These are phyloP conservation scores for Isatis lusitanica DNA, from an alignment of 441 rosid genomes.

Conservation along the genomic window DNA sequence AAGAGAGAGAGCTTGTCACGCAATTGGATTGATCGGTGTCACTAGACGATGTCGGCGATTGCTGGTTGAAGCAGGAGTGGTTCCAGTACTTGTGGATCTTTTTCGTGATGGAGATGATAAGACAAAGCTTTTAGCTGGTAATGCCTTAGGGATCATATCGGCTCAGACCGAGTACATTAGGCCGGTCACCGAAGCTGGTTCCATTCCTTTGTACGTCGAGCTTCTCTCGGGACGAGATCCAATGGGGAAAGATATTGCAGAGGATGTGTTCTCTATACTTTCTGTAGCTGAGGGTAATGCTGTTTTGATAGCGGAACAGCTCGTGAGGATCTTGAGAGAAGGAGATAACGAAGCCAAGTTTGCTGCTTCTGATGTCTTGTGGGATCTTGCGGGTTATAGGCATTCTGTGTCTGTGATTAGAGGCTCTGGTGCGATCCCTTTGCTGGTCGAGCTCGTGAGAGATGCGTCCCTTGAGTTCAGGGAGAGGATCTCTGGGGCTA, in stretches of 20 bases:
- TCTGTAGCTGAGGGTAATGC: slow-evolving; percentile 62
- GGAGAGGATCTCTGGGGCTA: slow-evolving; percentile 50
- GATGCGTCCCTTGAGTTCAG: slow-evolving; percentile 42
- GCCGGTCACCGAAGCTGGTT: slow-evolving; percentile 59
- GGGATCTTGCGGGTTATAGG: slow-evolving; percentile 58
- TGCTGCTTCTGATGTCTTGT: slow-evolving; percentile 60
- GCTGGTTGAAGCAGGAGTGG: slow-evolving; percentile 53
- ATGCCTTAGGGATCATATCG: slow-evolving; percentile 58
- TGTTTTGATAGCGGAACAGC: slow-evolving; percentile 47
- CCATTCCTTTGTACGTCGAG: slow-evolving; percentile 61
- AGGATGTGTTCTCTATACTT: slow-evolving; percentile 59
- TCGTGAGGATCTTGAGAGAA: slow-evolving; percentile 61
- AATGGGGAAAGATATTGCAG: slow-evolving; percentile 56
- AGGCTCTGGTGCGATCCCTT: slow-evolving; percentile 62
- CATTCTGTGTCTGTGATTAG: slow-evolving; percentile 49
- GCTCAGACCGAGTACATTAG: slow-evolving; percentile 53
- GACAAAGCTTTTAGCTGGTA: slow-evolving; percentile 51
- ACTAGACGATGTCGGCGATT: slow-evolving; percentile 42
- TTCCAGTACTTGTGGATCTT: slow-evolving; percentile 53
- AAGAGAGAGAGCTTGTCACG: slow-evolving; percentile 69
- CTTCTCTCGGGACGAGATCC: slow-evolving; percentile 56
- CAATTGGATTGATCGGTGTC: slow-evolving; percentile 54
- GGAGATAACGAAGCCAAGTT: slow-evolving; percentile 52
- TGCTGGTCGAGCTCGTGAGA: slow-evolving; percentile 48
- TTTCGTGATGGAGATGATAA: slow-evolving; percentile 46